Evolutionary conservation across 2,329 filamentous ascomycete genomes (phyloP).

Genomic region (Botrytis medusae): DNA sequence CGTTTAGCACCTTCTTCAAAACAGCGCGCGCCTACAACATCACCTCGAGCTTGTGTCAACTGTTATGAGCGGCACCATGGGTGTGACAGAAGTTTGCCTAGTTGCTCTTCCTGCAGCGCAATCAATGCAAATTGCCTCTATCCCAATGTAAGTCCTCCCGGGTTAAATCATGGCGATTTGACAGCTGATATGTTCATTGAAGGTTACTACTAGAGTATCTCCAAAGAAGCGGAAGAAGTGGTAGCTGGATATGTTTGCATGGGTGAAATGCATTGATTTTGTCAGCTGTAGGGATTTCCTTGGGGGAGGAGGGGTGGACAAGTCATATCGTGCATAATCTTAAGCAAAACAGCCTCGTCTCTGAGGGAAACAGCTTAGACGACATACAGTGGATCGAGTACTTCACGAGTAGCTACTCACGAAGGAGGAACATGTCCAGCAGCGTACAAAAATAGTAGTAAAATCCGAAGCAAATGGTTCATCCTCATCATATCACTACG

Average conservation of each 20-base stretch:
- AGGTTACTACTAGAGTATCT: not conserved
- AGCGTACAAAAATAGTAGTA: not conserved
- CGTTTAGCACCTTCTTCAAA: not conserved
- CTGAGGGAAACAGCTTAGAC: not conserved
- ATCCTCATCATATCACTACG: not conserved
- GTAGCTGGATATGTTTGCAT: not conserved
- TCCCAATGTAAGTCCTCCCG: constrained; percentile 2
- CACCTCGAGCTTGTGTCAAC: not conserved
- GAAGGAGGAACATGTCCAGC: not conserved
- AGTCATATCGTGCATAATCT: not conserved
- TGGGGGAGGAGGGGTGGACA: not conserved
- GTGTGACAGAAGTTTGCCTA: constrained; percentile 7
- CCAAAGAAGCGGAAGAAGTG: not conserved
- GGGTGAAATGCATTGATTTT: not conserved
- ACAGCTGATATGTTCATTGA: constrained; percentile 5
- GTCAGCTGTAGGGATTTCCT: not conserved
- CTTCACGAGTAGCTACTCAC: not conserved
- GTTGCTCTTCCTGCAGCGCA: not conserved
- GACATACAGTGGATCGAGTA: not conserved
- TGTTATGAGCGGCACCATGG: constrained; percentile 6
- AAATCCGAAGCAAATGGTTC: not conserved
- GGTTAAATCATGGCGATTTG: not conserved
- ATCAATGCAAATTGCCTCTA: not conserved
- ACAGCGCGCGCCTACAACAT: not conserved
- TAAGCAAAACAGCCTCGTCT: not conserved